These are phyloP conservation scores for Yarrowia deformans DNA, from an alignment of 805 yeast species.

Conservation along the genomic window DNA sequence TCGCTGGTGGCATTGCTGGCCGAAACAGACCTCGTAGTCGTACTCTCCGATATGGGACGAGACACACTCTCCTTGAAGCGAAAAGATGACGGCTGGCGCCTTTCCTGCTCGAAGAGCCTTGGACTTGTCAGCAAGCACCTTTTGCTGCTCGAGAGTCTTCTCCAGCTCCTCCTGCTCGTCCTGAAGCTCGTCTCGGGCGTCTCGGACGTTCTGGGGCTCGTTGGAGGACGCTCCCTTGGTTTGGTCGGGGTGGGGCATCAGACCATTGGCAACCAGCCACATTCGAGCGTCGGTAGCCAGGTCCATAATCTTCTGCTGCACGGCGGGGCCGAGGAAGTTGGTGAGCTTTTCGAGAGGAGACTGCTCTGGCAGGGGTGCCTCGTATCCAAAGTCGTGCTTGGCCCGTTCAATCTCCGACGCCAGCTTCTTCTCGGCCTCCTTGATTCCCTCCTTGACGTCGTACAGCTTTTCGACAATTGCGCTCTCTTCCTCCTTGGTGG, in stretches of 20 bases:
- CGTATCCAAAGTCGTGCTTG: constrained; percentile 19
- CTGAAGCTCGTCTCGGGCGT: constrained; percentile 42
- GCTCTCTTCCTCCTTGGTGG: constrained; percentile 43
- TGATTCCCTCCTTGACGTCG: constrained; percentile 15
- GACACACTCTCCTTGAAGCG: constrained; percentile 60
- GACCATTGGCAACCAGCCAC: constrained; percentile 24
- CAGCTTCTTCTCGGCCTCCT: constrained; percentile 25
- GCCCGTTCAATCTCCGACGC: constrained; percentile 14
- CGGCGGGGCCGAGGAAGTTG: constrained; percentile 19
- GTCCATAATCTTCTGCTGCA: constrained; percentile 20
- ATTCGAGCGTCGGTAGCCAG: constrained; percentile 17
- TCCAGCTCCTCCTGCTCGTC: constrained; percentile 43
- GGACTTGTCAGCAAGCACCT: constrained; percentile 25
- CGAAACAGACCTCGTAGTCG: constrained; percentile 67
- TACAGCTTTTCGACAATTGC: constrained; percentile 44
- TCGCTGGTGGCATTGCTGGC: constrained; percentile 64
- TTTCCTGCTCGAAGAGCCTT: constrained; percentile 54
- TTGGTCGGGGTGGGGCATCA: constrained; percentile 32
- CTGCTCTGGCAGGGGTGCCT: background rate
- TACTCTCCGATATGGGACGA: constrained; percentile 68
- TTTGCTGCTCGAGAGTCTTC: constrained; percentile 41
- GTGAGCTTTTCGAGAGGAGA: constrained; percentile 30
- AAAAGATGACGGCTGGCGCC: constrained; percentile 67
- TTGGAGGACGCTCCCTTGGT: background rate
- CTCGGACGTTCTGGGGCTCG: constrained; percentile 41